Evolutionary conservation across 2,329 filamentous ascomycete species (phyloP), one percentile per base, ranked within the genome.

Genomic region (Microdochium trichocladiopsis): DNA sequence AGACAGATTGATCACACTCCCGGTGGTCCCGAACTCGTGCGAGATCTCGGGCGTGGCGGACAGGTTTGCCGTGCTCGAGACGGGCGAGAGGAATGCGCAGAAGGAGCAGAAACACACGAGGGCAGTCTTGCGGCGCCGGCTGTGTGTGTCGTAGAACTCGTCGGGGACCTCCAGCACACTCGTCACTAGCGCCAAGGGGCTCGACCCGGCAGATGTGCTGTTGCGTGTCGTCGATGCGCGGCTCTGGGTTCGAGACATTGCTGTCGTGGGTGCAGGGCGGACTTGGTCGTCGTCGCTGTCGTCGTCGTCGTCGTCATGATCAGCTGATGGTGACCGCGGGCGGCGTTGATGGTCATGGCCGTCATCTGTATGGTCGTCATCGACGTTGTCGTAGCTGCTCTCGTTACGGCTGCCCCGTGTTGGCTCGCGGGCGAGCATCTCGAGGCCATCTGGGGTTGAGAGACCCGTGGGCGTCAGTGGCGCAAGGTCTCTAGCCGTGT

Each of bases 31-130:
- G 63, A 80, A 90, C 8, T 80, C 83, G 3, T 64, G 65, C 2
- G 87, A 86, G 4, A 93, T 83, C 65, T 93, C 88, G 1, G 88
- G 87, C 1, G 87, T 81, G 2, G 87, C 88, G 1, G 87, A 78
- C 12, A 93, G 69, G 9, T 92, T 82, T 1, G 85, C 84, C 0
- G 88, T 92, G 37, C 83, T 88, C 12, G 83, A 87, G 23, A 90
- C 80, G 0, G 89, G 89, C 1, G 88, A 84, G 47, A 93, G 72
- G 57, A 93, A 90, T 24, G 85, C 83, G 68, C 87, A 90, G 63
- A 86, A 88, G 0, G 87, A 85, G 50, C 92, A 69, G 5, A 91
- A 77, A 10, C 74, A 72, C 16, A 90, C 84, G 50, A 93, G 87
- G 55, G 83, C 61, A 2, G 76, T 63, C 67, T 93, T 94, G 41